phyloP scores from a whole-genome alignment of 768 basidiomycete species.

The Terana coerulea region DNA sequence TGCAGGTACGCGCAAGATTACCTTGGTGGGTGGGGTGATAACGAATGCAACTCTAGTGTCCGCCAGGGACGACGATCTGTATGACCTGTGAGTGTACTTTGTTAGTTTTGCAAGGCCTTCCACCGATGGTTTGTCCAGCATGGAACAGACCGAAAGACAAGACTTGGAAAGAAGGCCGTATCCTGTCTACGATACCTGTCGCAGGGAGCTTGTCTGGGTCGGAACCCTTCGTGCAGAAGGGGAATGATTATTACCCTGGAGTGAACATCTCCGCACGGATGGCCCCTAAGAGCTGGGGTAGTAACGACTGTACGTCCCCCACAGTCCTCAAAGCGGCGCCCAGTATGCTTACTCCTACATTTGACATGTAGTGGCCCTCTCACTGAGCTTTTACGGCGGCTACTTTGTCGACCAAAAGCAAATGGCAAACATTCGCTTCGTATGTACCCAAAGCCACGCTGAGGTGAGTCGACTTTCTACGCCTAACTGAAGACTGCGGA shows the following conservation, averaged over 20 bases:
- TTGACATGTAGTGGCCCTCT: conserved; percentile 18
- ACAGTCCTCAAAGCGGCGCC: no score
- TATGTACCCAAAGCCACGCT: conserved; percentile 23
- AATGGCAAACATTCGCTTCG: conserved; percentile 23
- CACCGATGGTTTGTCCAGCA: background rate
- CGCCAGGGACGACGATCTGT: conserved; percentile 30
- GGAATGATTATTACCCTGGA: conserved; percentile 17
- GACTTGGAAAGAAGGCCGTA: conserved; percentile 17
- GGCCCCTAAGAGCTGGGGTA: no score
- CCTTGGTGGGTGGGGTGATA: background rate
- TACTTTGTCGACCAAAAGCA: conserved; percentile 24
- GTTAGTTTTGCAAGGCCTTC: background rate
- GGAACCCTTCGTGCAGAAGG: conserved; percentile 10
- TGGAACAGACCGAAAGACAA: conserved; percentile 20
- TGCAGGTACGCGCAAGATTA: conserved; percentile 26
- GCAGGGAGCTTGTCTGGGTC: conserved; percentile 20
- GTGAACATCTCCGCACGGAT: conserved; percentile 21
- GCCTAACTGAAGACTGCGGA: background rate
- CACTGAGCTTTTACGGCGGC: conserved; percentile 25
- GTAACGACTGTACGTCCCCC: no score
- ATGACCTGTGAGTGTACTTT: conserved; percentile 19
- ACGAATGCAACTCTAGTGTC: conserved; percentile 21
- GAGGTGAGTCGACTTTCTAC: conserved; percentile 20
- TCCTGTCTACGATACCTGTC: conserved; percentile 24
- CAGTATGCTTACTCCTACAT: no score